Percentiles rank a stretch among this genome's conserved stretches.
These are phyloP conservation scores for Xylaria sp. DNA, from an alignment of 2,329 filamentous ascomycete species.

Conservation along the genomic window DNA sequence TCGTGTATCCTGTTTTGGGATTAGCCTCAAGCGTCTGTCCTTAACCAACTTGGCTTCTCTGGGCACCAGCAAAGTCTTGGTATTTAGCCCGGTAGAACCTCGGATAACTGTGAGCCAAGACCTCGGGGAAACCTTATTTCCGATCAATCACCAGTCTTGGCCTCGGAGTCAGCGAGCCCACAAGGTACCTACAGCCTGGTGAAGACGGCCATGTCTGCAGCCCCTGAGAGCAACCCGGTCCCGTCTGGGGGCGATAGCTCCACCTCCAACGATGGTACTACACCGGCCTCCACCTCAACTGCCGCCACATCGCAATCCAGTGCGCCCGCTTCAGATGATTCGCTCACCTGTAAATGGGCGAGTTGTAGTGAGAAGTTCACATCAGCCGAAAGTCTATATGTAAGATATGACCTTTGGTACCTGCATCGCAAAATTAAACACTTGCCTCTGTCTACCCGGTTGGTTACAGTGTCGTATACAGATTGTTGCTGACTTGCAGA, in stretches of 20 bases:
- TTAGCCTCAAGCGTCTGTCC: slow-evolving; percentile 20
- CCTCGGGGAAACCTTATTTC: slow-evolving; percentile 20
- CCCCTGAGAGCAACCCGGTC: slow-evolving; percentile 45
- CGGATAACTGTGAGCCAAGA: not conserved
- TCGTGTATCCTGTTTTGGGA: slow-evolving; percentile 31
- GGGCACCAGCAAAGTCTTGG: slow-evolving; percentile 30
- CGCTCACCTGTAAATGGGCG: slow-evolving; percentile 69
- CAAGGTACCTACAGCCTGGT: too few species aligned
- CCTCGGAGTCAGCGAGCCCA: slow-evolving; percentile 1
- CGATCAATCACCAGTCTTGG: slow-evolving; percentile 13
- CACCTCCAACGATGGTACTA: slow-evolving; percentile 62
- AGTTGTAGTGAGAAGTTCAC: slow-evolving; percentile 69
- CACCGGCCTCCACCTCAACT: slow-evolving; percentile 62
- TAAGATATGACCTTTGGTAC: slow-evolving; percentile 52
- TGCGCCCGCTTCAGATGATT: slow-evolving; percentile 59
- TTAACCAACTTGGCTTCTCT: slow-evolving; percentile 13
- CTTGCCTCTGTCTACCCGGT: not conserved
- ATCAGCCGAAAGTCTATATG: slow-evolving; percentile 69
- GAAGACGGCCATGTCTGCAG: slow-evolving; percentile 44
- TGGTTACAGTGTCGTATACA: not conserved
- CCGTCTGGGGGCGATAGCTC: slow-evolving; percentile 52
- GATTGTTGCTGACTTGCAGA: slow-evolving; percentile 21
- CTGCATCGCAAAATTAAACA: not conserved
- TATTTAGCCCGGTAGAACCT: slow-evolving; percentile 22
- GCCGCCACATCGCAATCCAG: slow-evolving; percentile 59